A percentile compares a stretch with the other conserved stretches of the same genome.
Conservation (phyloP, 176 grass and related monocot genomes). For the Musa beccarii region DNA sequence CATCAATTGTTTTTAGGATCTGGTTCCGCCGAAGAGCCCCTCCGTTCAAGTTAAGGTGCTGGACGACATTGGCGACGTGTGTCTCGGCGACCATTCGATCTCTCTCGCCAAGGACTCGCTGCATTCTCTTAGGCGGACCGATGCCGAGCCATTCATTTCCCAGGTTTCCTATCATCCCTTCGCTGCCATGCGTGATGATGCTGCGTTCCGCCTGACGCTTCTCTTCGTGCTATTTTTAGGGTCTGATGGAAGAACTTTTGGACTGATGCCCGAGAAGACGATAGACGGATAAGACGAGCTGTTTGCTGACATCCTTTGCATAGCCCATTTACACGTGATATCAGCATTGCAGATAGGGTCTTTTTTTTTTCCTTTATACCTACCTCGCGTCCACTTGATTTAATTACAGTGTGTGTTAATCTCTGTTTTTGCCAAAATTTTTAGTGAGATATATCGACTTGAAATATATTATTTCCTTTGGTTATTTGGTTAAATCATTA, state of each 20-base stretch:
- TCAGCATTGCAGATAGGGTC: too few relatives aligned
- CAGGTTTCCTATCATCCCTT: slow-evolving; percentile 29
- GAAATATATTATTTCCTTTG: too few relatives aligned
- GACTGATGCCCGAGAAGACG: slow-evolving; percentile 7
- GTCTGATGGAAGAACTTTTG: slow-evolving; percentile 87
- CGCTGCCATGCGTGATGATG: background rate
- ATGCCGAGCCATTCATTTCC: slow-evolving; percentile 78
- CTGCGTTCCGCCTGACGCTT: background rate
- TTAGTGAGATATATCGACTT: too few relatives aligned
- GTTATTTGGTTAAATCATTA: too few relatives aligned
- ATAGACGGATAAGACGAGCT: too few relatives aligned
- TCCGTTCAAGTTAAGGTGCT: slow-evolving; percentile 75
- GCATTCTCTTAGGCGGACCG: slow-evolving; percentile 78
- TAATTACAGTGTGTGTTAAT: too few relatives aligned
- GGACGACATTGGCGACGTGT: slow-evolving; percentile 81
- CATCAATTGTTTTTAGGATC: slow-evolving; percentile 43
- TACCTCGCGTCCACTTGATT: too few relatives aligned
- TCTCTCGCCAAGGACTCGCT: slow-evolving; percentile 82
- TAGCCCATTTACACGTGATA: too few relatives aligned
- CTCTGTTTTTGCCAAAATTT: too few relatives aligned
- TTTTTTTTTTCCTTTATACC: too few relatives aligned
- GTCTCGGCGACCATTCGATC: slow-evolving; percentile 76
- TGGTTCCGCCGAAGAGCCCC: slow-evolving; percentile 93
- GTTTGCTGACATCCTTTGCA: too few relatives aligned
- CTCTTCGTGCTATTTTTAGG: slow-evolving; percentile 33